Evolutionary conservation across 768 basidiomycete genomes (phyloP).

Genomic region (Austroboletus festivus): DNA sequence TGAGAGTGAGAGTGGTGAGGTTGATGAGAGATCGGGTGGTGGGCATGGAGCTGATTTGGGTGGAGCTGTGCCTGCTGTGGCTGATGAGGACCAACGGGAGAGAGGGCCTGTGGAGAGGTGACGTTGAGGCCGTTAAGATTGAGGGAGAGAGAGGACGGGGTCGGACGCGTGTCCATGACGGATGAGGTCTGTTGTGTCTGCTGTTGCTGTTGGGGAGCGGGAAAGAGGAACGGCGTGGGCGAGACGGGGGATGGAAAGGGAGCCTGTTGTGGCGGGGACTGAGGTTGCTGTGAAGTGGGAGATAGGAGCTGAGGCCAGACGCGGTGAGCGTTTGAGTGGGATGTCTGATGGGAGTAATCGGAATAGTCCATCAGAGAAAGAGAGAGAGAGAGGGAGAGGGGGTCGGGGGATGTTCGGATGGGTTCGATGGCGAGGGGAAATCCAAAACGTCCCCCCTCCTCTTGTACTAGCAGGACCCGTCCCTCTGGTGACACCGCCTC

Average conservation of each 20-base stretch:
- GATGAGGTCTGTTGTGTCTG: too few relatives aligned
- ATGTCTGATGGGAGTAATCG: constrained; percentile 32
- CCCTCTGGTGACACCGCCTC: too few relatives aligned
- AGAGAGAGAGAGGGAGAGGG: not conserved
- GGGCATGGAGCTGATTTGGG: constrained; percentile 54
- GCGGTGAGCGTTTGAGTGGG: too few relatives aligned
- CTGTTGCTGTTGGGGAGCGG: constrained; percentile 14
- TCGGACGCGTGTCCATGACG: constrained; percentile 16
- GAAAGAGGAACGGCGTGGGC: constrained; percentile 22
- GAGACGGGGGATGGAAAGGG: constrained; percentile 29
- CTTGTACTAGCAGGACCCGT: too few relatives aligned
- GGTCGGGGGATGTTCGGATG: too few relatives aligned
- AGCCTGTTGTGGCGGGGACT: too few relatives aligned
- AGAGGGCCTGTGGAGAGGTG: constrained; percentile 61
- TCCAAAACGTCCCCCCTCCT: too few relatives aligned
- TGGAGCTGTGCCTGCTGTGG: constrained; percentile 48
- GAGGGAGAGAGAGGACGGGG: constrained; percentile 51
- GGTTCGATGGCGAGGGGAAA: too few relatives aligned
- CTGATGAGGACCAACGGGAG: constrained; percentile 53
- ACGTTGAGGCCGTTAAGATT: constrained; percentile 68
- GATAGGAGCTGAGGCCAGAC: constrained; percentile 10
- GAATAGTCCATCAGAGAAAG: constrained; percentile 21
- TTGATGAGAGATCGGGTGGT: constrained; percentile 38
- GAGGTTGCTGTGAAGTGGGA: constrained; percentile 22
- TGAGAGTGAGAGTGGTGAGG: constrained; percentile 20